Base-by-base conservation (phyloP, 305 asterid species). In the Fraxinus angustifolia region DNA sequence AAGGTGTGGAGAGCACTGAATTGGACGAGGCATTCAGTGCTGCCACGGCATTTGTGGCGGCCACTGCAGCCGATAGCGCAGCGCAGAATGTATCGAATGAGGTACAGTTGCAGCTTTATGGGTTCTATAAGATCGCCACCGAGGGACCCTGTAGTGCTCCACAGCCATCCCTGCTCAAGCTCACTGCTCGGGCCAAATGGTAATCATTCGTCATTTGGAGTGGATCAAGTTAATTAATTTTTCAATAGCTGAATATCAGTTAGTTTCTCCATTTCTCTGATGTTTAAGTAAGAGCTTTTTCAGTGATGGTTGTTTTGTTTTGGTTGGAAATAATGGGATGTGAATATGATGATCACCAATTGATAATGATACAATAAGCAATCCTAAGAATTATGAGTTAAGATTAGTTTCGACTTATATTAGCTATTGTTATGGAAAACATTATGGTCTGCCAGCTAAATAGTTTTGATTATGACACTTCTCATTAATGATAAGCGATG, bases 151-250 rank as follows among this genome's bases (percentile, higher is more conserved):
- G 98, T 78, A 91, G 89, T 30, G 82, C 94, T 72, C 95, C 99
- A 0, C 97, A 93, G 87, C 99, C 99, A 12, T 96, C 99, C 0
- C 90, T 97, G 67, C 88, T 96, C 67, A 96, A 96, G 87, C 92
- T 93, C 92, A 91, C 98, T 68, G 97, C 99, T 72, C 97, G 97
- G 79, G 98, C 99, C 16, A 96, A 96, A 83, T 96, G 99, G 99
- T 96, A 88, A 78, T 23, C 35, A 81, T 75, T 35, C 42, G 73
- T 75, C 56, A 12, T 75, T 60, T 58, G 26, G 23, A 16, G 73
- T 14, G 30, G 1, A n/a, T 84, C 5, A 31, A 8, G 58, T 84
- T 78, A 21, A 19, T 62, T 16, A 14, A 70, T 14, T 70, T 30
- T 10, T 70, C 31, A 70, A 30, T 70, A 30, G 19, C 75, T 1